These are phyloP conservation scores for Didymella keratinophila DNA, from an alignment of 2,329 filamentous ascomycete species.

Conservation along the genomic window DNA sequence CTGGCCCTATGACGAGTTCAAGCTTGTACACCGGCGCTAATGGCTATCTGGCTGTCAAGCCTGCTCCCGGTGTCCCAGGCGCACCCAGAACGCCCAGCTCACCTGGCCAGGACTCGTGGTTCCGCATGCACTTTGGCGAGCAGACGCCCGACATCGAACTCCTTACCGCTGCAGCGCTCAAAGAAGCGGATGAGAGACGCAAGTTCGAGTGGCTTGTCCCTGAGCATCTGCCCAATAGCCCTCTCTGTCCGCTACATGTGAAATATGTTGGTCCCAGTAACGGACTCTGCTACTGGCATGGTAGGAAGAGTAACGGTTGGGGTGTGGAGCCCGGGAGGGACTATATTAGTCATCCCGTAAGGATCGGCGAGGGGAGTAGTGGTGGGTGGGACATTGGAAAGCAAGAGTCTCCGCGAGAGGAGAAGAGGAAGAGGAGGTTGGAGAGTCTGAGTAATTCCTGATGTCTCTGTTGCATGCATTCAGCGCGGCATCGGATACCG, in stretches of 20 bases:
- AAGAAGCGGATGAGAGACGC: conserved; percentile 36
- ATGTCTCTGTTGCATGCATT: not conserved
- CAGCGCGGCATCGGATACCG: not conserved
- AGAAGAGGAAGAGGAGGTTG: conserved; percentile 29
- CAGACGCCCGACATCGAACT: conserved; percentile 11
- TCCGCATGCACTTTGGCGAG: conserved; percentile 21
- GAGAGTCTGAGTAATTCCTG: conserved; percentile 25
- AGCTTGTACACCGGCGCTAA: conserved; percentile 12
- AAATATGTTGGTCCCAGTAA: conserved; percentile 50
- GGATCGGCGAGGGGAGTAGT: conserved; percentile 2
- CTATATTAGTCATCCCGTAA: conserved; percentile 6
- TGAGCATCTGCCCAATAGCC: conserved; percentile 55
- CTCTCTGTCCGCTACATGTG: conserved; percentile 54
- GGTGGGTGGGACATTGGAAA: conserved; percentile 15
- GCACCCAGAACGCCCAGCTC: not conserved
- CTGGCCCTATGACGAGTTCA: not conserved
- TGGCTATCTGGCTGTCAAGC: conserved; percentile 23
- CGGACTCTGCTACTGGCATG: conserved; percentile 56
- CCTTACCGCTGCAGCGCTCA: conserved; percentile 17
- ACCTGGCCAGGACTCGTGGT: conserved; percentile 23
- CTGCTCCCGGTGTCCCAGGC: not conserved
- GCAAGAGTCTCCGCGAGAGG: conserved; percentile 3
- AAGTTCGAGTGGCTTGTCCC: conserved; percentile 53
- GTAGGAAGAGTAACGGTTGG: conserved; percentile 20
- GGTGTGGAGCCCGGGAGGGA: conserved; percentile 4